Evolutionary conservation across 441 rosid species (phyloP).

Genomic region (Adansonia gregorii): DNA sequence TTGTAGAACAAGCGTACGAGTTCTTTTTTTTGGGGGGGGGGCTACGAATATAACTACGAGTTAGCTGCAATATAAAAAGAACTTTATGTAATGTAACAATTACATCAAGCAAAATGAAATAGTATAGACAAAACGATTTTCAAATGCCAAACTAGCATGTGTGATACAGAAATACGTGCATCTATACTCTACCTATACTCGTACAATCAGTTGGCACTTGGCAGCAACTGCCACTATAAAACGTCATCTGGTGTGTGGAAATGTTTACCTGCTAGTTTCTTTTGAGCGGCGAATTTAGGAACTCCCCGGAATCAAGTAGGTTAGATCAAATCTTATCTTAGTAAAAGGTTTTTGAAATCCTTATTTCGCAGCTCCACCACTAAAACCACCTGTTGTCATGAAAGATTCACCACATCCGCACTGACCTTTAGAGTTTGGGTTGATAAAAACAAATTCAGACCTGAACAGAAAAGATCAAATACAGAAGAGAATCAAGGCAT

Average conservation of each 20-base stretch:
- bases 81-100: not conserved
- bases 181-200: not conserved
- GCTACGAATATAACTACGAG: not conserved
- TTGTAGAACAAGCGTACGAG: not conserved
- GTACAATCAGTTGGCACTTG: not conserved
- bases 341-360: not conserved
- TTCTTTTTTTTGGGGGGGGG: not conserved
- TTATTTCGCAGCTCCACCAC: conserved; percentile 43
- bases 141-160: not conserved
- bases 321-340: not conserved
- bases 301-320: conserved; percentile 14
- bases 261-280: not conserved
- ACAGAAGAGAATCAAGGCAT: not conserved
- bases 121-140: not conserved
- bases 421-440: conserved; percentile 92
- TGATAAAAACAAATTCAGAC: conserved; percentile 53
- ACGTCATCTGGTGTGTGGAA: not conserved
- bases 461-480: not conserved
- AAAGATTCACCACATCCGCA: conserved; percentile 99
- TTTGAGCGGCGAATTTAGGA: not conserved
- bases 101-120: not conserved
- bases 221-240: not conserved
- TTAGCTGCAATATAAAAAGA: not conserved
- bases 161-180: not conserved
- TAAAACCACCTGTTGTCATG: conserved; percentile 61